These are phyloP conservation scores for Dittrichia graveolens DNA, from an alignment of 129 eudicot species.

Conservation along the genomic window DNA sequence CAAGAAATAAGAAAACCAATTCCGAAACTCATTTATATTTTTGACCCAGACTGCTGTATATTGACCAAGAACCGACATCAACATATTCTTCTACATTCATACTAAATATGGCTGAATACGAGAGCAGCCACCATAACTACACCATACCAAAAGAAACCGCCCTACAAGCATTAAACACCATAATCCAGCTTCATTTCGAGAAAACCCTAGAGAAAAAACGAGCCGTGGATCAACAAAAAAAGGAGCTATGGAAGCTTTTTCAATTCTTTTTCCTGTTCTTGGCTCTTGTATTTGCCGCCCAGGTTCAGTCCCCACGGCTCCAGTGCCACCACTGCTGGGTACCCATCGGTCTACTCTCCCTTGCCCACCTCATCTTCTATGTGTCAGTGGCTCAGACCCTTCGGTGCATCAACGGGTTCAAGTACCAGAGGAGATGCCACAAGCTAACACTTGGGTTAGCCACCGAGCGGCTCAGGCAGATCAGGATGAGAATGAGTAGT, in stretches of 20 bases:
- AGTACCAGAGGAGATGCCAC: constrained; percentile 94
- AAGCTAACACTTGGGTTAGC: constrained; percentile 92
- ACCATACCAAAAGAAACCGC: constrained; percentile 73
- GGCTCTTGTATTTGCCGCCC: constrained; percentile 56
- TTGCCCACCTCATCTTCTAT: constrained; percentile 82
- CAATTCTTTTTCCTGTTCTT: constrained; percentile 84
- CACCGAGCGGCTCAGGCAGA: constrained; percentile 81
- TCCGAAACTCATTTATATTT: background rate
- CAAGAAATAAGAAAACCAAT: background rate
- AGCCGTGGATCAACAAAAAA: constrained; percentile 86
- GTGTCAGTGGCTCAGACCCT: constrained; percentile 96
- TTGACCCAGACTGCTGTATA: background rate
- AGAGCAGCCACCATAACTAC: constrained; percentile 51
- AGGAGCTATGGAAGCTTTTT: constrained; percentile 82
- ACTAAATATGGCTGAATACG: constrained; percentile 77
- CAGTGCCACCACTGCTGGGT: constrained; percentile 97
- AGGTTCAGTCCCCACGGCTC: constrained; percentile 64
- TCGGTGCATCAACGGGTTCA: constrained; percentile 94
- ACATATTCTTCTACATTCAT: constrained; percentile 2
- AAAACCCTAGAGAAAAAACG: constrained; percentile 95
- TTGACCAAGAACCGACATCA: background rate
- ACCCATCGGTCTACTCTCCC: constrained; percentile 76
- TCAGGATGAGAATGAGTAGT: constrained; percentile 45
- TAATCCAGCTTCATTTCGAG: constrained; percentile 97
- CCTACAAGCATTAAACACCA: constrained; percentile 89